A percentile compares a stretch with the other conserved stretches of the same genome.
Conservation (phyloP, 2,329 filamentous ascomycete species). For the Nigrospora sphaerica region DNA sequence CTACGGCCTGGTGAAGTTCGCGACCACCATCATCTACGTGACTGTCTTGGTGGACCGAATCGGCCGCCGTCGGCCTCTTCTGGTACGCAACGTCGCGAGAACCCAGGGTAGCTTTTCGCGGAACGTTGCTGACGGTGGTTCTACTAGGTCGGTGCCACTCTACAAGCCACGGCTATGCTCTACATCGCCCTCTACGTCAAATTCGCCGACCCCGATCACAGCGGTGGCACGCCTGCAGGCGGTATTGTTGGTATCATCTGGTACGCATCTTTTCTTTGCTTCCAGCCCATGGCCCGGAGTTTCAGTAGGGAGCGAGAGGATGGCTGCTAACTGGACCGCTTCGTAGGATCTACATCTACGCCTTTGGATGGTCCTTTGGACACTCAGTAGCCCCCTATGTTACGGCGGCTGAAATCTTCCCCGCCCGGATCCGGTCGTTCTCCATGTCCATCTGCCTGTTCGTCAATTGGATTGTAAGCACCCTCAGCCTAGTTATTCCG, state of each 20-base stretch:
- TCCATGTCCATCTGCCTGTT: slow-evolving; percentile 20
- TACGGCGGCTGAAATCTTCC: slow-evolving; percentile 24
- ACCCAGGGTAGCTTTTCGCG: not conserved
- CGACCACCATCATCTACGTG: slow-evolving; percentile 23
- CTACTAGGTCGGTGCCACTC: slow-evolving; percentile 14
- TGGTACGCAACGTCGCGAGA: slow-evolving; percentile 3
- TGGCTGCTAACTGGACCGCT: too few relatives aligned
- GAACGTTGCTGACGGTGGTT: too few relatives aligned
- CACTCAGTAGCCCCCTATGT: slow-evolving; percentile 18
- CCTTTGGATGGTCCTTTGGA: slow-evolving; percentile 20
- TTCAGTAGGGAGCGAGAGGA: too few relatives aligned
- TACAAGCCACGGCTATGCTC: slow-evolving; percentile 22
- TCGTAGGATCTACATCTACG: slow-evolving; percentile 17
- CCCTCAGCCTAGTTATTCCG: too few relatives aligned
- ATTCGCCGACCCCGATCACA: slow-evolving; percentile 21
- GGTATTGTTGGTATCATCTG: slow-evolving; percentile 32
- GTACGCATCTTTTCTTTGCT: slow-evolving; percentile 15
- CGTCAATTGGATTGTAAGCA: slow-evolving; percentile 22
- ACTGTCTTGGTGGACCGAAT: slow-evolving; percentile 23
- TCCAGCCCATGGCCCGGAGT: too few relatives aligned
- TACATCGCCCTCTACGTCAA: slow-evolving; percentile 26
- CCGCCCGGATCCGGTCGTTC: slow-evolving; percentile 21
- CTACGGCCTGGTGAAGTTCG: slow-evolving; percentile 25
- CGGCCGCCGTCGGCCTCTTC: slow-evolving; percentile 20
- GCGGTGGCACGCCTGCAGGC: slow-evolving; percentile 25